phyloP scores from a whole-genome alignment of 2,329 filamentous ascomycete species.

The Whalleya microplaca region DNA sequence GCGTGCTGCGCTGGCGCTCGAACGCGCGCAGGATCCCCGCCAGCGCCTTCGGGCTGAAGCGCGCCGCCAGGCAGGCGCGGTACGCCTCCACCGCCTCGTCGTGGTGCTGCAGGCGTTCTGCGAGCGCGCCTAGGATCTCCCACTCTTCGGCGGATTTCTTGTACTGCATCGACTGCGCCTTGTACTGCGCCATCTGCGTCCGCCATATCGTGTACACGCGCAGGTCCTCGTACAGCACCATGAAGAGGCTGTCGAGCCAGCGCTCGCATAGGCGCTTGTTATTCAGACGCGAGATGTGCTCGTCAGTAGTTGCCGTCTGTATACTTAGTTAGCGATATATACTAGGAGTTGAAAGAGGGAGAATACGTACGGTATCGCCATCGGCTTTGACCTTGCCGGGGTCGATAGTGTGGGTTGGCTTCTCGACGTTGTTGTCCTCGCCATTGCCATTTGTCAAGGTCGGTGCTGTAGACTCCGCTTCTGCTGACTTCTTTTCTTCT shows the following conservation, averaged over 20 bases:
- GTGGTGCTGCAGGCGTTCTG: constrained; percentile 87
- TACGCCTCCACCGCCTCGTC: constrained; percentile 95
- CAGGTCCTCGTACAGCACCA: constrained; percentile 97
- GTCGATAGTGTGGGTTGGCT: constrained; percentile 77
- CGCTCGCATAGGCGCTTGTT: constrained; percentile 97
- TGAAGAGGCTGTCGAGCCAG: constrained; percentile 98
- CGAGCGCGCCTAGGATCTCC: constrained; percentile 94
- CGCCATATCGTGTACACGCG: constrained; percentile 99
- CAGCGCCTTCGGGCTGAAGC: constrained; percentile 93
- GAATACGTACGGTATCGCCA: constrained; percentile 36
- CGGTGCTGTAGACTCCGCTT: constrained; percentile 39
- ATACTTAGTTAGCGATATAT: constrained; percentile 24
- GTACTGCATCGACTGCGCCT: constrained; percentile 91
- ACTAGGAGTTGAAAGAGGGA: background rate
- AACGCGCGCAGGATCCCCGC: constrained; percentile 81
- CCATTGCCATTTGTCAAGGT: constrained; percentile 46
- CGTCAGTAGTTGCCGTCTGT: constrained; percentile 66
- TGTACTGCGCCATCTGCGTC: constrained; percentile 95
- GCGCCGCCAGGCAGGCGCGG: constrained; percentile 80
- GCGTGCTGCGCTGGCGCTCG: constrained; percentile 76
- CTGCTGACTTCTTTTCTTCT: constrained; percentile 38
- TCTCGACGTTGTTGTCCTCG: constrained; percentile 61
- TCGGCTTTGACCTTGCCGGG: constrained; percentile 78
- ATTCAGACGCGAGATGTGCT: constrained; percentile 86
- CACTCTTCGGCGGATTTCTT: constrained; percentile 97